Evolutionary conservation across 225 moss, liverwort and hornwort species (phyloP), one percentile per base, ranked within the genome.

Genomic region (Bryoerythrophyllum caledonicum): DNA sequence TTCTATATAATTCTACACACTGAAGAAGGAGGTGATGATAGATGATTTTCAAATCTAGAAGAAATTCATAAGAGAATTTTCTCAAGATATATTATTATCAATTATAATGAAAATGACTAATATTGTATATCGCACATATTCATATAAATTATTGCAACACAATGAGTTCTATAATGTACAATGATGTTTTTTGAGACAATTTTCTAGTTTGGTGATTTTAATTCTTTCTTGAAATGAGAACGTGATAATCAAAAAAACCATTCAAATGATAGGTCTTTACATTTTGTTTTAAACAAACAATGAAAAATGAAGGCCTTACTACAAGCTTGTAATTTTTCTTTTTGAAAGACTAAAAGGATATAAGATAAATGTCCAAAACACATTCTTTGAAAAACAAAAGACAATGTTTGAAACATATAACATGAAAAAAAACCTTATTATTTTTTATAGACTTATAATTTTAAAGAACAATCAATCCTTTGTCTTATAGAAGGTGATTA

Each of bases 1-100:
- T 49, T 78, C 4, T 78, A 73, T 7, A 78, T 78, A 4, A 82
- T 78, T 27, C 3, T 73, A 17, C 63, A 73, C 3, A 58, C 8
- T 2, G 55, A 81, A 56, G 12, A 35, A 0, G 0, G 67, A 38
- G 13, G 1, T 0, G 49, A 56, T 0, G 38, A 49, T 23, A 10
- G 28, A 23, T 19, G 19, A 21, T 21, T 27, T 1, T 17, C 19
- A 19, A 16, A 49, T 0, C 2, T 1, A 17, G 7, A 17, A 49
- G 6, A 17, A 17, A 17, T 5, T 1, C 48, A 7, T 49, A 17
- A 1, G 7, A 49, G 19, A 49, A 17, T 6, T 7, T 1, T 17
- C 0, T 58, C 26, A 6, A 27, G 0, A 14, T 27, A 2, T 27
- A 5, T 0, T 20, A 20, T 32, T 17, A 19, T 57, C 8, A 19